These are phyloP conservation scores for Colletotrichum sp. DNA, from an alignment of 2,329 filamentous ascomycete species.

Conservation along the genomic window DNA sequence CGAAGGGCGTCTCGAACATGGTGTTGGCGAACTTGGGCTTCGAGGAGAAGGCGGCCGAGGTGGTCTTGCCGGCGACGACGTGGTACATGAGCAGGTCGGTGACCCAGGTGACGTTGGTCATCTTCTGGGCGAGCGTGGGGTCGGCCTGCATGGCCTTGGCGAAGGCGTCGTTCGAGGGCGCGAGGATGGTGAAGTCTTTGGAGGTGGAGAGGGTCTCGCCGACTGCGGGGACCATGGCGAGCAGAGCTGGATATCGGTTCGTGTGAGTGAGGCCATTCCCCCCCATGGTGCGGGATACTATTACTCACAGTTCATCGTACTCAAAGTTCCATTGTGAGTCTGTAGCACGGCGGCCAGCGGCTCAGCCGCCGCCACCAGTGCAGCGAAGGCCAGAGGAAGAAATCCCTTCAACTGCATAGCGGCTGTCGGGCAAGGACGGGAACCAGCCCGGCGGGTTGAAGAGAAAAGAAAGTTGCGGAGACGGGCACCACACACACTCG, in stretches of 20 bases:
- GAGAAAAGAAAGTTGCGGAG: not conserved
- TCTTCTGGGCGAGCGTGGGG: conserved; percentile 33
- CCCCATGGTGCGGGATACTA: not conserved
- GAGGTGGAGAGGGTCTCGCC: conserved; percentile 31
- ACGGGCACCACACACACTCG: not conserved
- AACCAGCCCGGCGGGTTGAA: not conserved
- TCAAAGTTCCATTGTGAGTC: conserved; percentile 26
- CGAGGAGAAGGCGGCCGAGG: conserved; percentile 28
- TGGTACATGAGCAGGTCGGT: conserved; percentile 64
- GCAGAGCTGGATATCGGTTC: conserved; percentile 6
- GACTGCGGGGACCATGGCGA: conserved; percentile 23
- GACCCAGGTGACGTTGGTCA: conserved; percentile 45
- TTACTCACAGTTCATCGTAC: conserved; percentile 26
- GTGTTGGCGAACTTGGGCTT: conserved; percentile 32
- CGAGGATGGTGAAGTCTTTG: conserved; percentile 52
- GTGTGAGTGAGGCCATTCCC: not conserved
- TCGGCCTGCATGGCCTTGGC: conserved; percentile 31
- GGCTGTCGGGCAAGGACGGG: not conserved
- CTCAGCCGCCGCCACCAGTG: conserved; percentile 24
- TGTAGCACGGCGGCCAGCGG: conserved; percentile 25
- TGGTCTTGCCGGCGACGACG: conserved; percentile 59
- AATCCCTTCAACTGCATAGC: conserved; percentile 26
- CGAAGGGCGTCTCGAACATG: conserved; percentile 42
- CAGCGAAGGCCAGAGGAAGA: conserved; percentile 23
- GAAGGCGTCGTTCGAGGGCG: conserved; percentile 63